phyloP scores from a whole-genome alignment of 73 alveolate genomes.

The Paramecium tetraurelia region DNA sequence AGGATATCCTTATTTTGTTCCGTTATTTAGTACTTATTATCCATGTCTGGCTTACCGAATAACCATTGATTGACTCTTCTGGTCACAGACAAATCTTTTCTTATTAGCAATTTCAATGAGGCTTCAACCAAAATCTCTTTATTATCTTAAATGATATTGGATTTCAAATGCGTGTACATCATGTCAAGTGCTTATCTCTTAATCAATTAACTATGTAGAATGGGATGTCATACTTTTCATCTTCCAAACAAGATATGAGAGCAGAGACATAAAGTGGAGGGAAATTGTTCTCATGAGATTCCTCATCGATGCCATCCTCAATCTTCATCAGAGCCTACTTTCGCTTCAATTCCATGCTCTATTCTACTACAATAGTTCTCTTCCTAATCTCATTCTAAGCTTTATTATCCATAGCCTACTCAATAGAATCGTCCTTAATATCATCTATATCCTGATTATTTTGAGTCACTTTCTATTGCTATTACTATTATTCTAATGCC shows the following conservation, averaged over 20 bases:
- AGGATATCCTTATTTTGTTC: slow-evolving; percentile 12
- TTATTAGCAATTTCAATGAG: slow-evolving; percentile 31
- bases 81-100: slow-evolving; percentile 60
- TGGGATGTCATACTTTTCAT: not conserved
- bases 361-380: not conserved
- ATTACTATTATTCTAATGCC: not conserved
- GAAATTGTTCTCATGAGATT: slow-evolving; percentile 37
- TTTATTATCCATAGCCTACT: not conserved
- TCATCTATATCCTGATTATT: slow-evolving; percentile 19
- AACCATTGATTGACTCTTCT: slow-evolving; percentile 65
- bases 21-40: slow-evolving; percentile 49
- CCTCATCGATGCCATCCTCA: slow-evolving; percentile 53
- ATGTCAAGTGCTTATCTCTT: slow-evolving; percentile 55
- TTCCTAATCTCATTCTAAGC: not conserved
- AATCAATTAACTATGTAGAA: not conserved
- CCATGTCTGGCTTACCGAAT: slow-evolving; percentile 67
- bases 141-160: not conserved
- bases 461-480: not conserved
- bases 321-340: not conserved
- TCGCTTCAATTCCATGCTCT: not conserved
- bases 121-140: slow-evolving; percentile 47
- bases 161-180: slow-evolving; percentile 57
- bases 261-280: slow-evolving; percentile 39
- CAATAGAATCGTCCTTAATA: not conserved
- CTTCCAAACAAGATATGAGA: slow-evolving; percentile 51